phyloP scores from a whole-genome alignment of 2,329 filamentous ascomycete species.

The Diaporthe capsici region DNA sequence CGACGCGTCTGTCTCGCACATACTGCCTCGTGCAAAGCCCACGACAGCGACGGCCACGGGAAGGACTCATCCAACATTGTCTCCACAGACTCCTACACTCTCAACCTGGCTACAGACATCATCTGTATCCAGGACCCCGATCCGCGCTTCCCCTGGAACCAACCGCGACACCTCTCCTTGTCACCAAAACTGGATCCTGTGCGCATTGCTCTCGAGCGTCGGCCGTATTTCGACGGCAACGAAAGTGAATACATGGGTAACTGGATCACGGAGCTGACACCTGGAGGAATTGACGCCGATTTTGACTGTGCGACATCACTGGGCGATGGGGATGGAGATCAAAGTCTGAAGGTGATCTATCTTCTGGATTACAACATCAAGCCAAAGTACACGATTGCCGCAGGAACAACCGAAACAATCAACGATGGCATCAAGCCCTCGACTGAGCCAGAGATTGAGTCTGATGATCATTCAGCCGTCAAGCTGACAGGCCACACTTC shows the following conservation, averaged over 20 bases:
- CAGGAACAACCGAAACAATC: not conserved
- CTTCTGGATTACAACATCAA: not conserved
- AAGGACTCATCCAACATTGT: not conserved
- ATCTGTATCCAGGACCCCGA: not conserved
- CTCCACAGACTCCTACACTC: not conserved
- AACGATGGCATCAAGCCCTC: rapidly evolving
- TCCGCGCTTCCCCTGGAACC: not conserved
- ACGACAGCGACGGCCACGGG: not conserved
- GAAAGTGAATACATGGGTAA: not conserved
- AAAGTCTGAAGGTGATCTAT: not conserved
- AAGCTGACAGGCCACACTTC: not conserved
- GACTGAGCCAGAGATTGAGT: not conserved
- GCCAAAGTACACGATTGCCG: not conserved
- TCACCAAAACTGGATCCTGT: not conserved
- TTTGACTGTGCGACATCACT: not conserved
- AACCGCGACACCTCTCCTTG: not conserved
- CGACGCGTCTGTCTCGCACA: not conserved
- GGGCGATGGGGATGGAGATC: not conserved
- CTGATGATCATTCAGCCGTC: not conserved
- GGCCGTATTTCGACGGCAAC: not conserved
- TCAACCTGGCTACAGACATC: not conserved
- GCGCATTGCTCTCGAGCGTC: not conserved
- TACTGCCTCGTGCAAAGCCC: not conserved
- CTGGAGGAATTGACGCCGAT: not conserved
- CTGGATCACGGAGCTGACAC: not conserved